Evolutionary conservation across 805 yeast species (phyloP).

Genomic region (Cyberlindnera amylophila): DNA sequence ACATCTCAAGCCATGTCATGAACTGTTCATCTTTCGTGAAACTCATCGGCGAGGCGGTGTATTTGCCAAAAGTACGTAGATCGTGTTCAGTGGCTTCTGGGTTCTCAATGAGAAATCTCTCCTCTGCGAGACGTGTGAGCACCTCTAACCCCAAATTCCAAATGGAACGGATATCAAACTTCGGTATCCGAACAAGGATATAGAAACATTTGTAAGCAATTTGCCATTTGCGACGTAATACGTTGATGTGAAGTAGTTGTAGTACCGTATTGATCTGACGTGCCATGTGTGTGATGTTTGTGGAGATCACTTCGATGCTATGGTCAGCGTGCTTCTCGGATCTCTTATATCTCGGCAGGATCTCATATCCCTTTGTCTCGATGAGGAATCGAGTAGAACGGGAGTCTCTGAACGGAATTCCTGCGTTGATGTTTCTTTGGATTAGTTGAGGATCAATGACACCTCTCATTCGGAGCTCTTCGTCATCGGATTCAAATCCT

Average conservation of each 20-base stretch:
- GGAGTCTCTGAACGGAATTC: background rate
- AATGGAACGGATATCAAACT: constrained; percentile 48
- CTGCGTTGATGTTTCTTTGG: no score
- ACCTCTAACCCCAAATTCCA: constrained; percentile 68
- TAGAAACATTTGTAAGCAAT: constrained; percentile 51
- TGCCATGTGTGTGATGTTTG: background rate
- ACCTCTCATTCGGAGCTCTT: no score
- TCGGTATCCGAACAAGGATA: constrained; percentile 43
- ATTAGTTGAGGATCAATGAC: no score
- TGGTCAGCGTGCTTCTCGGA: background rate
- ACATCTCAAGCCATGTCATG: constrained; percentile 20
- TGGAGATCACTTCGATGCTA: constrained; percentile 1
- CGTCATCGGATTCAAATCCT: no score
- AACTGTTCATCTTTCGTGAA: constrained; percentile 25
- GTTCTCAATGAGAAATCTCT: constrained; percentile 2
- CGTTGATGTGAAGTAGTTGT: constrained; percentile 39
- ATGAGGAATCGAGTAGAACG: background rate
- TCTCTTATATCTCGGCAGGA: background rate
- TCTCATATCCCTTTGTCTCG: background rate
- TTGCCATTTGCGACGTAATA: constrained; percentile 50
- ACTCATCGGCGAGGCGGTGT: background rate
- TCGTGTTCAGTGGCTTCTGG: constrained; percentile 13
- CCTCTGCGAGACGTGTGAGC: constrained; percentile 27
- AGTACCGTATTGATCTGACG: constrained; percentile 12
- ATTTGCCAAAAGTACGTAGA: constrained; percentile 7